These are phyloP conservation scores for Sporobolomyces phaffii DNA, from an alignment of 768 basidiomycete genomes.

Conservation along the genomic window DNA sequence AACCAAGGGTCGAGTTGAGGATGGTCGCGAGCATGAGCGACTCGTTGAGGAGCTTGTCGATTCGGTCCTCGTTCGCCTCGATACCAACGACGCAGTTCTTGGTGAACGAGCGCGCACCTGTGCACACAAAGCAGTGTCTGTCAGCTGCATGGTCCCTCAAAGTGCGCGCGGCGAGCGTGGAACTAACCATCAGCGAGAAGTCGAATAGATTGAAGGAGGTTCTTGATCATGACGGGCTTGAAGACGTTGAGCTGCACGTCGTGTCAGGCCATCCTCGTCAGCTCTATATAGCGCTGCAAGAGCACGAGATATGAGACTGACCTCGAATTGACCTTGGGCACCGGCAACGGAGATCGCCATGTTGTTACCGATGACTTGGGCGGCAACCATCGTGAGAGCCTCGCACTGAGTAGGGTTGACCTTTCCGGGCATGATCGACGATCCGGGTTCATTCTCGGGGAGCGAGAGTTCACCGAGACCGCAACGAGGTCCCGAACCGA, in stretches of 20 bases:
- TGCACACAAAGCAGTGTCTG: not conserved
- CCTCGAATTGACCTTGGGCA: conserved; percentile 95
- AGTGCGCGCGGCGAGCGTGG: not conserved
- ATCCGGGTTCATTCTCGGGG: conserved; percentile 98
- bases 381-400: conserved; percentile 96
- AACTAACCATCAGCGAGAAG: conserved; percentile 77
- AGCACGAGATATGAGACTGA: conserved; percentile 45
- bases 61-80: conserved; percentile 90
- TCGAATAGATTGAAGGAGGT: conserved; percentile 90
- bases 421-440: conserved; percentile 98
- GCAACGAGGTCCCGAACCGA: conserved; percentile 94
- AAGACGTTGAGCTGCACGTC: conserved; percentile 92
- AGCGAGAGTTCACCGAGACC: conserved; percentile 89
- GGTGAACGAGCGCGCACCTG: conserved; percentile 85
- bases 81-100: conserved; percentile 96
- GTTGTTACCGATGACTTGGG: conserved; percentile 97
- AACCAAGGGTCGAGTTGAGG: conserved; percentile 89
- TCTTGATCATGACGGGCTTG: conserved; percentile 98
- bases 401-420: conserved; percentile 99
- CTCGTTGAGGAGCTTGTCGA: conserved; percentile 80
- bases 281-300: too few species aligned
- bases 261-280: too few species aligned
- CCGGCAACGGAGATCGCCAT: conserved; percentile 86
- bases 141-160: not conserved
- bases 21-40: conserved; percentile 97